A percentile compares a stretch with the other conserved stretches of the same genome.
Conservation (phyloP, 2,329 filamentous ascomycete genomes). For the Zymoseptoria brevis region DNA sequence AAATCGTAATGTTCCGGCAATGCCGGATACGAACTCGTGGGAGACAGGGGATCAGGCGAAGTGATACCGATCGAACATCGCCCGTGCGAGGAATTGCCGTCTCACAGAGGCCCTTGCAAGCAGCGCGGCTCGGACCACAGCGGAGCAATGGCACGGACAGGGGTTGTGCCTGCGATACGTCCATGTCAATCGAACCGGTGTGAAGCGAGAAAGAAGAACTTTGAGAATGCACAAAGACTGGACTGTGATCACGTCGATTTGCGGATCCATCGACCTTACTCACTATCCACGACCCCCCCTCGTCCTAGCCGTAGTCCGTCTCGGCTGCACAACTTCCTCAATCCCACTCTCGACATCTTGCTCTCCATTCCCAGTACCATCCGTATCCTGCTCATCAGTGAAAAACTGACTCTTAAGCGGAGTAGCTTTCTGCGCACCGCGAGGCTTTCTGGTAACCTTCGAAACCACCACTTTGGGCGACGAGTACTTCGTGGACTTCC, state of each 20-base stretch:
- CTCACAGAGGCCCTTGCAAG: too few species aligned
- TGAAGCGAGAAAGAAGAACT: background rate
- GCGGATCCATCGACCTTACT: background rate
- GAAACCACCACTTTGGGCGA: slow-evolving; percentile 22
- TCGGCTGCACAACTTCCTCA: slow-evolving; percentile 24
- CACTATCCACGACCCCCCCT: slow-evolving; percentile 9
- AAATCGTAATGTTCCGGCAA: background rate
- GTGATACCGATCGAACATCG: background rate
- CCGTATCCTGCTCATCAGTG: background rate
- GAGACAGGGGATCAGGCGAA: background rate
- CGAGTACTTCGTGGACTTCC: slow-evolving; percentile 1
- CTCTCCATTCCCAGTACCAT: slow-evolving; percentile 8
- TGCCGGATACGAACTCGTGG: background rate
- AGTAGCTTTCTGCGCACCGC: slow-evolving; percentile 19
- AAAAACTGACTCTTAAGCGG: slow-evolving; percentile 27
- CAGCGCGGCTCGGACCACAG: background rate
- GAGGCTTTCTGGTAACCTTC: background rate
- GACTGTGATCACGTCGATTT: background rate
- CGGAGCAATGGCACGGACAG: background rate
- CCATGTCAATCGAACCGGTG: background rate
- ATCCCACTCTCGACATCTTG: slow-evolving; percentile 18
- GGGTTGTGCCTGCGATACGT: background rate
- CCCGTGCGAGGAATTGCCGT: background rate
- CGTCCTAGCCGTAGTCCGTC: slow-evolving; percentile 26
- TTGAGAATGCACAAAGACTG: background rate